Evolutionary conservation across 2,329 filamentous ascomycete species (phyloP).

Genomic region (Colletotrichum tamarilloi): DNA sequence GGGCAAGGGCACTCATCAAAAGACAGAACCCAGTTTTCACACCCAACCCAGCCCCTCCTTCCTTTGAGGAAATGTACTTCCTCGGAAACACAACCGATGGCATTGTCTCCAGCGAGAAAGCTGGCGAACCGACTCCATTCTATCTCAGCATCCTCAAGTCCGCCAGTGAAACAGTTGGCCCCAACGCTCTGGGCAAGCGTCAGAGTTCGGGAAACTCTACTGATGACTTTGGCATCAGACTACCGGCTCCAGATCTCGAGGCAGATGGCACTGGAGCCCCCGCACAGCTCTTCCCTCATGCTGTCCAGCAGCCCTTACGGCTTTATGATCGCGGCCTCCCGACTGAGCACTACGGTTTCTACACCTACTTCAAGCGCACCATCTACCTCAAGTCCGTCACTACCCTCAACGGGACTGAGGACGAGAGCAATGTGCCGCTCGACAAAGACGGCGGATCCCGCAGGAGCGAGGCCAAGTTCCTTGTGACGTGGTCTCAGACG

Average conservation of each 20-base stretch:
- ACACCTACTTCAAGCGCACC: conserved; percentile 88
- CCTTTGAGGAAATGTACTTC: conserved; percentile 79
- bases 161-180: conserved; percentile 46
- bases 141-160: conserved; percentile 79
- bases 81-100: conserved; percentile 88
- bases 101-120: conserved; percentile 73
- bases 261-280: conserved; percentile 78
- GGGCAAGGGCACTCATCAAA: conserved; percentile 32
- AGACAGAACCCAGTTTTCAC: conserved; percentile 50
- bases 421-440: conserved; percentile 53
- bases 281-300: conserved; percentile 77
- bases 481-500: conserved; percentile 70
- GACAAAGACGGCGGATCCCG: conserved; percentile 67
- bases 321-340: conserved; percentile 85
- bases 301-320: conserved; percentile 80
- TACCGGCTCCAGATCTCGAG: conserved; percentile 73
- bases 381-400: conserved; percentile 79
- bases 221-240: conserved; percentile 39
- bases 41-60: conserved; percentile 68
- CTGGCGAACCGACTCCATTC: conserved; percentile 89
- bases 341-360: conserved; percentile 94
- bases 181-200: conserved; percentile 42
- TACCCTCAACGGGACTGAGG: conserved; percentile 55
- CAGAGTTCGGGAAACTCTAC: conserved; percentile 40
- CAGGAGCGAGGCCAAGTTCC: conserved; percentile 62